These are phyloP conservation scores for Cotoneaster glaucophyllus DNA, from an alignment of 306 rosid species.

Conservation along the genomic window DNA sequence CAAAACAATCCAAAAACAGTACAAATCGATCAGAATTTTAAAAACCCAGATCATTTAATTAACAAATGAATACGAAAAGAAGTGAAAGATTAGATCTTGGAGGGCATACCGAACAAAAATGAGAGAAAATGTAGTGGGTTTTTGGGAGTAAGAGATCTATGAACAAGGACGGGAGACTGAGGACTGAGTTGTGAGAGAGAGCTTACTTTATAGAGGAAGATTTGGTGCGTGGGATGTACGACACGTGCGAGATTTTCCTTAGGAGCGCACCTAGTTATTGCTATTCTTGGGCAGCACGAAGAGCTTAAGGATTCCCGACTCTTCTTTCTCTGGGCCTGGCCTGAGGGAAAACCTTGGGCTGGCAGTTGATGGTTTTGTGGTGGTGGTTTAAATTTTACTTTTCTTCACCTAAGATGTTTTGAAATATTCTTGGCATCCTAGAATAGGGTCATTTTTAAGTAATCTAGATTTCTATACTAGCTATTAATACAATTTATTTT, in stretches of 20 bases:
- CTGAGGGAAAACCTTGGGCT: slow-evolving; percentile 1
- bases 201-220: neutral
- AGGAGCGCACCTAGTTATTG: neutral
- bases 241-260: slow-evolving; percentile 8
- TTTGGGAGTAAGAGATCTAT: neutral
- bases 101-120: slow-evolving; percentile 11
- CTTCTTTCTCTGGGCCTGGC: neutral
- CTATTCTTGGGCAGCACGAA: neutral
- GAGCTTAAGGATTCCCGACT: neutral
- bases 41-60: slow-evolving; percentile 3
- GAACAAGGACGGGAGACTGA: neutral
- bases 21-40: neutral
- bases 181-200: neutral
- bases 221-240: neutral
- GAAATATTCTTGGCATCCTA: neutral
- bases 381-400: neutral
- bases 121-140: neutral
- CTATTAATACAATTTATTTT: too few species aligned
- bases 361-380: neutral
- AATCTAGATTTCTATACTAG: too few species aligned
- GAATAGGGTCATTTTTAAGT: neutral
- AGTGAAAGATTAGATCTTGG: neutral
- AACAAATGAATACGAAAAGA: neutral
- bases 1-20: slow-evolving; percentile 3
- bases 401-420: neutral